A percentile compares a stretch with the other conserved stretches of the same genome.
phyloP scores from a whole-genome alignment of 768 basidiomycete species.

The Lentinula guzmanii region DNA sequence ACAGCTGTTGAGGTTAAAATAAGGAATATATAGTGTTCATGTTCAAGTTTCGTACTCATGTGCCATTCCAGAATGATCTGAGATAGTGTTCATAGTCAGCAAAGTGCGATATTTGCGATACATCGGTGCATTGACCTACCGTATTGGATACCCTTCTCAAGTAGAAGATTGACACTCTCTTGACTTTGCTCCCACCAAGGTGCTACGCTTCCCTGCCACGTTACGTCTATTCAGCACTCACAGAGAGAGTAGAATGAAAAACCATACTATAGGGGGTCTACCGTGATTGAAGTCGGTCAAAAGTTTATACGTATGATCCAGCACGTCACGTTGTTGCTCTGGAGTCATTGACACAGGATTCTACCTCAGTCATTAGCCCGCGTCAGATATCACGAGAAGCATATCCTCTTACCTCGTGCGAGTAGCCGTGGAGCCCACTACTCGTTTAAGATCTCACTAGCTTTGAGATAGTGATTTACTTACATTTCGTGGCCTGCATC shows the following conservation, averaged over 20 bases:
- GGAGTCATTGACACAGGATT: slow-evolving; percentile 56
- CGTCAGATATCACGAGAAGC: not conserved
- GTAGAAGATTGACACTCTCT: slow-evolving; percentile 56
- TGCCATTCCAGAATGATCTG: slow-evolving; percentile 55
- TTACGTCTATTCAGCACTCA: not conserved
- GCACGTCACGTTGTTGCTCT: slow-evolving; percentile 66
- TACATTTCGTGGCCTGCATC: slow-evolving; percentile 73
- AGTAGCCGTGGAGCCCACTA: slow-evolving; percentile 66
- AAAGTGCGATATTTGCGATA: slow-evolving; percentile 8
- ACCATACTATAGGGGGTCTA: slow-evolving; percentile 38
- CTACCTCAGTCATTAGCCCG: slow-evolving; percentile 20
- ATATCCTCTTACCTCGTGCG: slow-evolving; percentile 45
- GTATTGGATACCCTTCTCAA: slow-evolving; percentile 72
- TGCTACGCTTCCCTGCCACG: slow-evolving; percentile 49
- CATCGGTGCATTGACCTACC: slow-evolving; percentile 28
- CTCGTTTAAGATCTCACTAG: not conserved
- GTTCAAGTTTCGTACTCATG: slow-evolving; percentile 32
- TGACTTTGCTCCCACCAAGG: slow-evolving; percentile 67
- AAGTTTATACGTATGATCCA: slow-evolving; percentile 60
- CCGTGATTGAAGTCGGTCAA: slow-evolving; percentile 62
- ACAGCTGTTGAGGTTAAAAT: slow-evolving; percentile 26
- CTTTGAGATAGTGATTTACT: slow-evolving; percentile 8
- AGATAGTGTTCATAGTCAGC: slow-evolving; percentile 12
- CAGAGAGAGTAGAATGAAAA: slow-evolving; percentile 4
- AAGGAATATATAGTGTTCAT: not conserved